phyloP scores from a whole-genome alignment of 192 early-diverging fungal species.

The Umbelopsis isabellina region DNA sequence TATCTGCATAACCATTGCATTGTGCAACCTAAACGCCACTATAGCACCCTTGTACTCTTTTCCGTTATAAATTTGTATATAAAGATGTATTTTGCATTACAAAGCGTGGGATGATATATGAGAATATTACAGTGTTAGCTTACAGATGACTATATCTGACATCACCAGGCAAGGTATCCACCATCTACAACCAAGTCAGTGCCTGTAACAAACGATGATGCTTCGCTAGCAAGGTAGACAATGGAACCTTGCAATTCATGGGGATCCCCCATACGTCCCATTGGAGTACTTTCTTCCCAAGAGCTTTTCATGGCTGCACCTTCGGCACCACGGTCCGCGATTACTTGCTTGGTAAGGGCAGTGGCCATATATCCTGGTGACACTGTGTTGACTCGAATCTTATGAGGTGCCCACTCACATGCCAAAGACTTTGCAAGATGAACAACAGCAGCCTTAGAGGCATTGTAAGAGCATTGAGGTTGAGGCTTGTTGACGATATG shows the following conservation, averaged over 20 bases:
- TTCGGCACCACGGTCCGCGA: conserved; percentile 20
- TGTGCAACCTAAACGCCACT: too few species aligned
- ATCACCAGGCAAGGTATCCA: conserved; percentile 40
- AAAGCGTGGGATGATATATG: neutral
- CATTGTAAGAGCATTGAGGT: conserved; percentile 32
- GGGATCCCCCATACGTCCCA: conserved; percentile 38
- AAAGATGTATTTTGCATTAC: conserved; percentile 11
- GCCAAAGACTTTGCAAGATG: conserved; percentile 36
- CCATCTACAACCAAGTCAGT: conserved; percentile 41
- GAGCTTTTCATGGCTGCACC: conserved; percentile 6
- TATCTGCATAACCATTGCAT: neutral
- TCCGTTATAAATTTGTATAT: neutral
- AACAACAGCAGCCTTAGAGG: conserved; percentile 34
- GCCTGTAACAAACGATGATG: conserved; percentile 40
- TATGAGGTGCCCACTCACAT: conserved; percentile 34
- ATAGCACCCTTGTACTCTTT: neutral
- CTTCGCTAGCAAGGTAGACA: conserved; percentile 38
- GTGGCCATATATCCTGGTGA: conserved; percentile 22
- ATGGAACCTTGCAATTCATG: conserved; percentile 36
- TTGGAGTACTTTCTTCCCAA: conserved; percentile 35
- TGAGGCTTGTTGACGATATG: conserved; percentile 38
- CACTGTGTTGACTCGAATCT: conserved; percentile 37
- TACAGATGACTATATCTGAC: neutral
- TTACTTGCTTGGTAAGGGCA: conserved; percentile 27
- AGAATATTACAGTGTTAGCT: neutral